Evolutionary conservation across 495 filamentous ascomycete species (phyloP).

Genomic region (Aspergillus mulundensis): DNA sequence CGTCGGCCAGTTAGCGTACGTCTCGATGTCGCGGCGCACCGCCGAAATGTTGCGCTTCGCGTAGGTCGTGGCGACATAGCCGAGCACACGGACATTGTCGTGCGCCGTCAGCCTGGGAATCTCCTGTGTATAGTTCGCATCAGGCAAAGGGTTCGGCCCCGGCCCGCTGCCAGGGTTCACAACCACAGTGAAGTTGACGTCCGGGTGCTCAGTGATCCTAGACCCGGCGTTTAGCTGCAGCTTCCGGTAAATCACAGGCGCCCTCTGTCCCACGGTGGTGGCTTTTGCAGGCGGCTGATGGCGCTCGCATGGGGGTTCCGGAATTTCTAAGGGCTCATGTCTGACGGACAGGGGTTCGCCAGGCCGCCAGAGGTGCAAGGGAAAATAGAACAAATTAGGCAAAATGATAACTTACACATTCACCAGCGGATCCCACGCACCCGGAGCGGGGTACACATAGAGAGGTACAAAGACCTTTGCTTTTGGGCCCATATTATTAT

Average conservation of each 20-base stretch:
- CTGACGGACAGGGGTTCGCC: conserved; percentile 9
- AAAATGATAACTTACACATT: conserved; percentile 38
- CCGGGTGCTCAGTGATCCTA: conserved; percentile 39
- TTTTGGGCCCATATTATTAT: conserved; percentile 40
- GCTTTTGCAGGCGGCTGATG: conserved; percentile 21
- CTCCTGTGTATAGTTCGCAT: conserved; percentile 49
- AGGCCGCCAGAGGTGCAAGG: background rate
- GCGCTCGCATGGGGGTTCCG: conserved; percentile 19
- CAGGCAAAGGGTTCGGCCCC: conserved; percentile 39
- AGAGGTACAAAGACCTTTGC: conserved; percentile 50
- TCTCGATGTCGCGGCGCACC: conserved; percentile 42
- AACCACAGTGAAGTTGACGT: conserved; percentile 49
- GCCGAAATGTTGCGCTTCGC: conserved; percentile 37
- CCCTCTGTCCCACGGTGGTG: conserved; percentile 15
- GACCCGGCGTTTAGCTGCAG: conserved; percentile 26
- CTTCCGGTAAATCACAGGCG: conserved; percentile 11
- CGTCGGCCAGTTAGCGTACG: conserved; percentile 45
- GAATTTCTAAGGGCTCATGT: conserved; percentile 12
- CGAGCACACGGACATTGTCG: conserved; percentile 49
- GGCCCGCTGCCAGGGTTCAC: conserved; percentile 56
- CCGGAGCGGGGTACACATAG: conserved; percentile 51
- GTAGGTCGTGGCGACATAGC: conserved; percentile 53
- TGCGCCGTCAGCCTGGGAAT: conserved; percentile 40
- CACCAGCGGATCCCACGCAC: conserved; percentile 48
- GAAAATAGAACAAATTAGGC: conserved; percentile 5